Evolutionary conservation across 2,329 filamentous ascomycete species (phyloP), one percentile per base, ranked within the genome.

Genomic region (Penicillium fuscoglaucum): DNA sequence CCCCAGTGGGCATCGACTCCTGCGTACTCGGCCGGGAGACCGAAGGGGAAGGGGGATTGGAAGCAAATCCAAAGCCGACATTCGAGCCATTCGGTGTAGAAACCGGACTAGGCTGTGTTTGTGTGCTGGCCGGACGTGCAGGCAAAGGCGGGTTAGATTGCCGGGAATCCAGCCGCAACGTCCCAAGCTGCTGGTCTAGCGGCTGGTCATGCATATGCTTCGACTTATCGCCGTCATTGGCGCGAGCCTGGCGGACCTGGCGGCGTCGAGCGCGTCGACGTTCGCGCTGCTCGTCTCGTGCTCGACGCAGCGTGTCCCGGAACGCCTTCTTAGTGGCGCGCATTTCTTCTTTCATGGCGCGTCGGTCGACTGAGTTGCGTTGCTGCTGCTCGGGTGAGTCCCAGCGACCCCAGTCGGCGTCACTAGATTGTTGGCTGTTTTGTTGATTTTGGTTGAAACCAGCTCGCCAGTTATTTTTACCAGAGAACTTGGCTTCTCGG

Each of bases 311-410:
- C 6, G 76, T 64, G 9, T 73, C 71, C 10, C 69, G 64, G 58
- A 78, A 77, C 4, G 73, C 74, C 49, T 76, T 70, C 44, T 69
- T 72, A 6, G 75, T 72, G 1, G 70, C 68, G n/a, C 68, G 67
- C 52, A 74, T 66, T 59, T 78, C 75, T 44, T 72, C 70, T 55
- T 75, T 77, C 54, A 76, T 62, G 1, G 71, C 69, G 3, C 66
- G 66, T 19, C 65, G 66, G 29, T 75, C 70, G 1, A 64, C 64
- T 28, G 63, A 60, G 40, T 69, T 69, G 7, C 69, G 70, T 44
- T 71, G 62, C 24, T 70, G 69, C 55, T 74, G 67, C 26, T 72
- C 66, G 0, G 72, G 72, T 1, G 72, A 73, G 47, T 75, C 74
- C 74, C 74, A 74, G 21, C 72, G 68, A 5, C 72, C 69, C 70